These are phyloP conservation scores for Albophoma yamanashiensis DNA, from an alignment of 2,329 filamentous ascomycete genomes.

Conservation along the genomic window DNA sequence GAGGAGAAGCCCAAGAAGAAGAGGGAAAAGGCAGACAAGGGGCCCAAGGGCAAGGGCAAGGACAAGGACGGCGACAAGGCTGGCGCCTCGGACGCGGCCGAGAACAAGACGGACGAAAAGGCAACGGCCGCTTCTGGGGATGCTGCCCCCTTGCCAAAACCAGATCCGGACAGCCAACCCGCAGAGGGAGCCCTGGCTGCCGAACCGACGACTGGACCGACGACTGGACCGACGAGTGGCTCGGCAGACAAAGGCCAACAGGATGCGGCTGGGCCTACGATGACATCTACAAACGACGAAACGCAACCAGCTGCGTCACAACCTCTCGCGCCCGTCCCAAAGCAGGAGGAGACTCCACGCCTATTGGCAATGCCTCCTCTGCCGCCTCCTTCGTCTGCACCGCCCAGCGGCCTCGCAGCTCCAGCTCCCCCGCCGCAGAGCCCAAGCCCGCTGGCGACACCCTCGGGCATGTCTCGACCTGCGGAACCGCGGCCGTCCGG, in stretches of 20 bases:
- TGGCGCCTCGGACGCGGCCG: constrained; percentile 4
- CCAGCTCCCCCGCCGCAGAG: constrained; percentile 7
- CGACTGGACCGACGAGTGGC: neutral
- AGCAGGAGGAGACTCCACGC: constrained; percentile 3
- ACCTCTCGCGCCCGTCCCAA: neutral
- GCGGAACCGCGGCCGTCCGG: constrained; percentile 16
- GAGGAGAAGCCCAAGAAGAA: constrained; percentile 54
- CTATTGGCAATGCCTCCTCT: constrained; percentile 10
- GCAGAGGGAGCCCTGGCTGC: neutral
- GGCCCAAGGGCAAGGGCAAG: constrained; percentile 17
- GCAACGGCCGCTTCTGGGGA: neutral
- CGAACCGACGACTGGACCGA: neutral
- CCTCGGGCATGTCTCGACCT: constrained; percentile 12
- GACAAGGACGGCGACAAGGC: constrained; percentile 15
- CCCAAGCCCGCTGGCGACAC: constrained; percentile 8
- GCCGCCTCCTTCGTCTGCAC: constrained; percentile 7
- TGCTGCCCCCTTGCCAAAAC: neutral
- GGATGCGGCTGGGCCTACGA: no score
- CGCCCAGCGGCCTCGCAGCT: constrained; percentile 7
- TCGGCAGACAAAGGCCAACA: neutral
- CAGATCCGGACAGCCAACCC: neutral
- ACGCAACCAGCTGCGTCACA: neutral
- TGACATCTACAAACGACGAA: neutral
- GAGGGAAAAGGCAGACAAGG: constrained; percentile 28
- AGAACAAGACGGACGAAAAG: constrained; percentile 6